Evolutionary conservation across 768 basidiomycete genomes (phyloP), one percentile per base, ranked within the genome.

Genomic region (Hysterangium stoloniferum): DNA sequence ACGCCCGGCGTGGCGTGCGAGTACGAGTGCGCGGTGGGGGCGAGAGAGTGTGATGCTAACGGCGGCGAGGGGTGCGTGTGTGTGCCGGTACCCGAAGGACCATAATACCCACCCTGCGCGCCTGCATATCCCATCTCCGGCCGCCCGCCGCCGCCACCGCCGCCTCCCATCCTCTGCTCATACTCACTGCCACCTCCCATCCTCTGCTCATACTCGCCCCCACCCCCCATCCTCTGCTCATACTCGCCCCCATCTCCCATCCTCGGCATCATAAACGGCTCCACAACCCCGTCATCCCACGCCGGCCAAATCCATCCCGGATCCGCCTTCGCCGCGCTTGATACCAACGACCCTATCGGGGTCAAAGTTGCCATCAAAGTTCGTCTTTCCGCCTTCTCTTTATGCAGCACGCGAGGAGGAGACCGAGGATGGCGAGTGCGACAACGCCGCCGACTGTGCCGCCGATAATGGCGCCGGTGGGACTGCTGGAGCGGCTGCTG

Each of bases 321-420:
- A 9, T 9, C 2, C 44, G 28, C 17, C 12, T 6, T 13, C 15
- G 33, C 33, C 33, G 4, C 4, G 9, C 44, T 32, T 13, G 15
- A 27, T 22, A 17, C 22, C 12, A 17, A 27, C 44, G 29, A 45
- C 44, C 4, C 66, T 68, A 52, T 75, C 74, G 0, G 73, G 74
- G 33, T 75, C 73, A 52, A 75, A 75, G 63, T 75, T 66, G 45
- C 74, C 73, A 48, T 75, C 73, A 40, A 75, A 75, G 24, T 76
- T 76, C 73, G 50, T 73, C 67, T 29, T 54, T 57, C 40, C 54
- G 56, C 7, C 32, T 42, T 22, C 49, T 56, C 6, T 64, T 61
- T 36, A 62, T 52, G 52, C 55, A 56, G 54, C 66, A 61, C 44
- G 67, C 8, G 13, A 69, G 28, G 35, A 59, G 48, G 46, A 62